phyloP scores from a whole-genome alignment of 345 rosid species.

The Anacardium occidentale region DNA sequence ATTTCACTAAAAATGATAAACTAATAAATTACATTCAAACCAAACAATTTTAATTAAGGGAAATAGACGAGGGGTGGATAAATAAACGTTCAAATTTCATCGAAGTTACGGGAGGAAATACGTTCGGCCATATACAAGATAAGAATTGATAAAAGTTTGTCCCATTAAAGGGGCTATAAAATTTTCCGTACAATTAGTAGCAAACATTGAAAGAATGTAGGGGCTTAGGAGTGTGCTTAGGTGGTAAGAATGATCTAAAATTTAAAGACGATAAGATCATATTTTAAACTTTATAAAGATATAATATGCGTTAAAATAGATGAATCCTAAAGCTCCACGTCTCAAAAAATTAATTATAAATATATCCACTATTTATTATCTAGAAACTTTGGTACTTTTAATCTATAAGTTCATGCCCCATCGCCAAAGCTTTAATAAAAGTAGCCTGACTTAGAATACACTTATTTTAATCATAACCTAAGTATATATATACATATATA shows the following conservation, averaged over 20 bases:
- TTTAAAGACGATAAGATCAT: conserved; percentile 19
- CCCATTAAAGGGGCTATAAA: conserved; percentile 31
- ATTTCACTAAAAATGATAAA: too few relatives aligned
- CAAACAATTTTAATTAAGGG: too few relatives aligned
- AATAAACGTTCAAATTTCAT: too few relatives aligned
- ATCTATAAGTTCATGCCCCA: conserved; percentile 54
- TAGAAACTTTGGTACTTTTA: conserved; percentile 34
- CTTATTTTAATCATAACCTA: conserved; percentile 25
- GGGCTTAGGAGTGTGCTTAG: conserved; percentile 8
- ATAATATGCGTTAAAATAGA: not conserved
- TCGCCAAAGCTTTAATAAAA: conserved; percentile 59
- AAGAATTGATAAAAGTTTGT: conserved; percentile 16
- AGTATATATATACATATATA: too few relatives aligned
- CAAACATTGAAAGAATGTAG: conserved; percentile 1
- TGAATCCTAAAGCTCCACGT: conserved; percentile 51
- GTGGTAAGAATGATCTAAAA: not conserved
- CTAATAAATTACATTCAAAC: too few relatives aligned
- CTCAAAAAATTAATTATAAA: not conserved
- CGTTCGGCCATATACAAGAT: not conserved
- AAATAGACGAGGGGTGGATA: too few relatives aligned
- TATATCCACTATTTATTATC: conserved; percentile 24
- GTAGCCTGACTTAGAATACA: conserved; percentile 40
- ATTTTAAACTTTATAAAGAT: conserved; percentile 20
- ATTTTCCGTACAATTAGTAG: conserved; percentile 35
- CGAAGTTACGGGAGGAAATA: too few relatives aligned